Percentiles rank a stretch among this genome's conserved stretches.
Conservation (phyloP, 2,329 filamentous ascomycete species). For the Nannizziopsis arthrosporioides region DNA sequence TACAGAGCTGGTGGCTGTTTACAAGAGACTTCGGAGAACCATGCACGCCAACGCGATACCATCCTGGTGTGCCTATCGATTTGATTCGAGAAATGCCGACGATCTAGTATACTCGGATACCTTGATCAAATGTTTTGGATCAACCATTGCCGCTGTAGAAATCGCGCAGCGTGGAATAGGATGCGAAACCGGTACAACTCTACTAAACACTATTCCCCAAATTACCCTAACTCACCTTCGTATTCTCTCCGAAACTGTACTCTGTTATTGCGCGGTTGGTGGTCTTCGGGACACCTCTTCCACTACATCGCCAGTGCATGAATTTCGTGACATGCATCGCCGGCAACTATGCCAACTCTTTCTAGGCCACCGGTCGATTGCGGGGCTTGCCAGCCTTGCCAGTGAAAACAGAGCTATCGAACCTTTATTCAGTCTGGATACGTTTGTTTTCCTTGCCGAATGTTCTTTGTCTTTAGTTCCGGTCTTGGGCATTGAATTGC, state of each 20-base stretch:
- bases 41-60: conserved; percentile 41
- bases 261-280: conserved; percentile 71
- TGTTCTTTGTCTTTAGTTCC: conserved; percentile 59
- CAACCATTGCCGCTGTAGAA: conserved; percentile 76
- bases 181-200: conserved; percentile 57
- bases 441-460: conserved; percentile 59
- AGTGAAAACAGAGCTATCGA: conserved; percentile 29
- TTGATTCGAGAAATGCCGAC: conserved; percentile 32
- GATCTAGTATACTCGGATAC: conserved; percentile 39
- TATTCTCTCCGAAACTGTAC: conserved; percentile 75
- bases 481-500: conserved; percentile 58
- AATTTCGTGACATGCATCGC: conserved; percentile 57
- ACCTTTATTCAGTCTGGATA: conserved; percentile 30
- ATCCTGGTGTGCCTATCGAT: conserved; percentile 36
- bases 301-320: conserved; percentile 48
- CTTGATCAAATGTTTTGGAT: conserved; percentile 50
- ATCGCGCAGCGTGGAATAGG: conserved; percentile 82
- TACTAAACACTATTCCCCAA: conserved; percentile 74
- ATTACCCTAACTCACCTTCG: conserved; percentile 76
- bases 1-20: conserved; percentile 43
- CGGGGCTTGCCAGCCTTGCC: conserved; percentile 24
- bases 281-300: conserved; percentile 51
- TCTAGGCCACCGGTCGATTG: conserved; percentile 41
- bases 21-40: conserved; percentile 45
- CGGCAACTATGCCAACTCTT: conserved; percentile 68